phyloP scores from a whole-genome alignment of 192 early-diverging fungal species.

The Coemansia sp. region DNA sequence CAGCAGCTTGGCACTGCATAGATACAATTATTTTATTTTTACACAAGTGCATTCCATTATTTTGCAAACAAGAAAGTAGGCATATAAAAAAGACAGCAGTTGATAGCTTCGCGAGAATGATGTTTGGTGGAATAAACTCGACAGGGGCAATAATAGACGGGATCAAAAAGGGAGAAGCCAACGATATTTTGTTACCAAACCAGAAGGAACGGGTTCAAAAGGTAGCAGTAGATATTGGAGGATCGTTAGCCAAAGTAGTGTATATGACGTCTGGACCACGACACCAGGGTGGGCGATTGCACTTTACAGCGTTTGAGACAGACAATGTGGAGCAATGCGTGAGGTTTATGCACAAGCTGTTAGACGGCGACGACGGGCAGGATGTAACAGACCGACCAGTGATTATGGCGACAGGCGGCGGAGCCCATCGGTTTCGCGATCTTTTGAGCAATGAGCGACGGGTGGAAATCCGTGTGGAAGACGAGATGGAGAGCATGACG shows the following conservation, averaged over 20 bases:
- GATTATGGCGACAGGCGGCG: conserved; percentile 86
- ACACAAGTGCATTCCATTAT: conserved; percentile 1
- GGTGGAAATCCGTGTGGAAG: conserved; percentile 77
- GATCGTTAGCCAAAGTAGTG: conserved; percentile 74
- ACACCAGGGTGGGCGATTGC: conserved; percentile 79
- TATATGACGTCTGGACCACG: conserved; percentile 57
- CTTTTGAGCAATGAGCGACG: conserved; percentile 64
- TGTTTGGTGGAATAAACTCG: conserved; percentile 52
- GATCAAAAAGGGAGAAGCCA: conserved; percentile 34
- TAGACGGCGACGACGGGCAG: conserved; percentile 30
- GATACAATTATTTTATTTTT: background rate
- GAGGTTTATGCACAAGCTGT: conserved; percentile 70
- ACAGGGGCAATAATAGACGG: conserved; percentile 41
- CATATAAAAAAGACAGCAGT: background rate
- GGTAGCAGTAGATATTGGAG: conserved; percentile 88
- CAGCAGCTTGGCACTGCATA: too few relatives aligned
- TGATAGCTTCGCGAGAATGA: conserved; percentile 31
- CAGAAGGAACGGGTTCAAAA: conserved; percentile 79
- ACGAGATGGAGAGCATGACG: conserved; percentile 91
- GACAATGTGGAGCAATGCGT: conserved; percentile 88
- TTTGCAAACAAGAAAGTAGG: background rate
- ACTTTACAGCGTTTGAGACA: conserved; percentile 94
- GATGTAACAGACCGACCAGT: conserved; percentile 42
- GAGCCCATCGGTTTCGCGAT: conserved; percentile 77
- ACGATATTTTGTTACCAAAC: conserved; percentile 87